Evolutionary conservation across 108 stramenopile genomes (phyloP), one percentile per base, ranked within the genome.

Genomic region (Pinguiococcus pyrenoidosus): DNA sequence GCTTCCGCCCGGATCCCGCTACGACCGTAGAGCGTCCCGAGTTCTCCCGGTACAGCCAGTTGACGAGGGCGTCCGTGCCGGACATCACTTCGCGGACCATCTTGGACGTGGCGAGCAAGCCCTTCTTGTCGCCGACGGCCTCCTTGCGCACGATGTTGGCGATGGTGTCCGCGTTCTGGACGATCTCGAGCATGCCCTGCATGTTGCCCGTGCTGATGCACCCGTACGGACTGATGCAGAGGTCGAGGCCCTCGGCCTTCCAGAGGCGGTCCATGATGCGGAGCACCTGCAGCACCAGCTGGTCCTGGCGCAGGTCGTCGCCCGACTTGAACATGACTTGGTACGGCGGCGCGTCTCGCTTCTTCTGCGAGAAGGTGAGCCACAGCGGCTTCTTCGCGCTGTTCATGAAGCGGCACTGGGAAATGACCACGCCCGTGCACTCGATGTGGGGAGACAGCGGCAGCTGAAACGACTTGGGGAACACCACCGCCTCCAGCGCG

Each of bases 221-320:
- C 22, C 65, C 59, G 50, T 78, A 78, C 10, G 66, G 33, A 25
- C 22, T 35, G 42, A 65, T 24, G 2, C 60, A 24, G 32, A 59
- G 30, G 32, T 72, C 70, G 20, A 75, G 43, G 4, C 54, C 76
- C 25, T 57, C 57, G 18, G 43, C 32, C 24, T 47, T 56, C 72
- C 75, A 73, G 38, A 76, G 49, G 41, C 26, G 32, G 62, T 78
- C 72, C 74, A 78, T 78, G 17, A 73, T 39, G 8, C 66, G 53
- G 22, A 78, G 29, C 33, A 78, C 30, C 61, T 76, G 74, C 29
- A 78, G 51, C 17, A 67, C 73, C 37, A 78, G 65, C 54, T 71
- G 66, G 46, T 78, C 77, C 45, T 78, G 77, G 8, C 77, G 62
- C 32, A 78, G 37, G 43, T 78, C 77, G 32, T 78, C 77, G 14